A percentile compares a stretch with the other conserved stretches of the same genome.
Evolutionary conservation across 768 basidiomycete genomes (phyloP).

Genomic region (Phylloporus rhodoxanthus): DNA sequence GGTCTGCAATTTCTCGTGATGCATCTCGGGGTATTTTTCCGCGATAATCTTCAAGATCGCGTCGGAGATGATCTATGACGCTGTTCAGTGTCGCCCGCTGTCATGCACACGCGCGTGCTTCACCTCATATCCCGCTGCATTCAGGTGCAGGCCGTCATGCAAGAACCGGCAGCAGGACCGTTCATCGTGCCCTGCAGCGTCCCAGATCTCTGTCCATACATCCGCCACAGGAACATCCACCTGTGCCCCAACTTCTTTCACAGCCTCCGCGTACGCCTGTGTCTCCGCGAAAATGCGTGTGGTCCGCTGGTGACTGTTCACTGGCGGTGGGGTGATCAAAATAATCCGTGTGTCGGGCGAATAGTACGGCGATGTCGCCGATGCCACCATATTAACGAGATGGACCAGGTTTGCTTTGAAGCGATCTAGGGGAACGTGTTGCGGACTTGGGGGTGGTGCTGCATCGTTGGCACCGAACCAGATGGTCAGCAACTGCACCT

Average conservation of each 20-base stretch:
- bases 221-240: slow-evolving; percentile 62
- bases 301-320: slow-evolving; percentile 56
- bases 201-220: slow-evolving; percentile 68
- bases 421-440: slow-evolving; percentile 68
- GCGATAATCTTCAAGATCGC: slow-evolving; percentile 52
- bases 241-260: slow-evolving; percentile 51
- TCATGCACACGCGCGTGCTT: slow-evolving; percentile 17
- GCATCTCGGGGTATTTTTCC: slow-evolving; percentile 58
- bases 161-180: slow-evolving; percentile 46
- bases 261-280: slow-evolving; percentile 64
- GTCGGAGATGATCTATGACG: slow-evolving; percentile 59
- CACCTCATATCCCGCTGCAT: slow-evolving; percentile 67
- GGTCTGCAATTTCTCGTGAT: slow-evolving; percentile 53
- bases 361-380: slow-evolving; percentile 56
- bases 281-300: slow-evolving; percentile 58
- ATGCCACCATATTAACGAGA: slow-evolving; percentile 58
- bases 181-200: slow-evolving; percentile 62
- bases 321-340: slow-evolving; percentile 81
- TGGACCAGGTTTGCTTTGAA: slow-evolving; percentile 60
- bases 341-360: slow-evolving; percentile 71
- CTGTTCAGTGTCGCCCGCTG: neutral
- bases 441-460: slow-evolving; percentile 52
- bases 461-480: slow-evolving; percentile 95
- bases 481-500: slow-evolving; percentile 68
- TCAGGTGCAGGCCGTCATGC: slow-evolving; percentile 78